Conservation (phyloP, 1,139 yeast genomes). For the Candida pseudoviswanathii region DNA sequence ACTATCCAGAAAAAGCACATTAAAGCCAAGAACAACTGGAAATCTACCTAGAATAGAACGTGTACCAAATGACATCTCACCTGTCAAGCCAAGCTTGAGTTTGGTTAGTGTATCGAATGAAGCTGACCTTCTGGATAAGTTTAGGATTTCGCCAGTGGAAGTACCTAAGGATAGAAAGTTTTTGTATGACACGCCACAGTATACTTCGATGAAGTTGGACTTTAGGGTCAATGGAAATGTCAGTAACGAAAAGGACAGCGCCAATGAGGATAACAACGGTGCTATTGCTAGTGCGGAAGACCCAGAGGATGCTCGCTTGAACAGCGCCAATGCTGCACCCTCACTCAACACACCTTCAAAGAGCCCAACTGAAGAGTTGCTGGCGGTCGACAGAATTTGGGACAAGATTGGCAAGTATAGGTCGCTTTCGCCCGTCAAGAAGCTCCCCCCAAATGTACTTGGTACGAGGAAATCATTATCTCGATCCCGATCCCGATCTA, state of each 20-base stretch:
- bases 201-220: background rate
- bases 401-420: conserved; percentile 10
- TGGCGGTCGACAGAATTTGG: conserved; percentile 10
- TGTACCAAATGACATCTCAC: too few relatives aligned
- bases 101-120: too few relatives aligned
- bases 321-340: background rate
- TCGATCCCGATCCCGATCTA: background rate
- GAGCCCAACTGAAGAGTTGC: conserved; percentile 1
- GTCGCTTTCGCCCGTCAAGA: conserved; percentile 13
- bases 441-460: background rate
- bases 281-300: background rate
- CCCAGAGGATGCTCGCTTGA: background rate
- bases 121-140: conserved; percentile 4
- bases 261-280: background rate
- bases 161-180: conserved; percentile 8
- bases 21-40: conserved; percentile 9
- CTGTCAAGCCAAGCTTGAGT: too few relatives aligned
- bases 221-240: background rate
- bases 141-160: conserved; percentile 16
- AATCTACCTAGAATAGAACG: background rate
- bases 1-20: conserved; percentile 10
- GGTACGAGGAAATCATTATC: background rate
- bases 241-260: too few relatives aligned
- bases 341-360: background rate
- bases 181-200: background rate